Percentiles rank a stretch among this genome's conserved stretches.
phyloP scores from a whole-genome alignment of 371 early-diverging fungal genomes.

The Actinomortierella wolfii region DNA sequence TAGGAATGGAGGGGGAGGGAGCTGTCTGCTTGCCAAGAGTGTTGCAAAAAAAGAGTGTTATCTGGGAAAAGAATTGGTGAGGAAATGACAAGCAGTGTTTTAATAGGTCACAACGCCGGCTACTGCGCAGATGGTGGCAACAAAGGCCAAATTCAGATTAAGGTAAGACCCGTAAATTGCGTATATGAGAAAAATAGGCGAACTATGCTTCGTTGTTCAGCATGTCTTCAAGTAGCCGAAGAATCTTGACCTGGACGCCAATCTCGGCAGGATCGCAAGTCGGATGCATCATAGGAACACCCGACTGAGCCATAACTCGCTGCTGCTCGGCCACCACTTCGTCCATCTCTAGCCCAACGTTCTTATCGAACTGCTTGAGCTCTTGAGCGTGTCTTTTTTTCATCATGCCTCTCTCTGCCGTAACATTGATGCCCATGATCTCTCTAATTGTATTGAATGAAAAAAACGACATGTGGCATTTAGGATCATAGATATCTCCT shows the following conservation, averaged over 20 bases:
- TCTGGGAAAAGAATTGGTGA: too few species aligned
- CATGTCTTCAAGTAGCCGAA: conserved; percentile 40
- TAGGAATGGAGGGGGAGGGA: neutral
- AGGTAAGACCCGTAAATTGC: too few species aligned
- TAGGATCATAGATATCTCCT: neutral
- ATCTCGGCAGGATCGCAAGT: conserved; percentile 26
- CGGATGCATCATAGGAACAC: conserved; percentile 20
- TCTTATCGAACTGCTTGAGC: conserved; percentile 29
- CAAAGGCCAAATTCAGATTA: too few species aligned
- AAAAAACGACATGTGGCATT: neutral
- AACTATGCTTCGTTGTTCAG: too few species aligned
- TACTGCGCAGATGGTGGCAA: too few species aligned
- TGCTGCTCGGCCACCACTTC: conserved; percentile 15
- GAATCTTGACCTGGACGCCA: conserved; percentile 23
- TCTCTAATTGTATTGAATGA: conserved; percentile 11
- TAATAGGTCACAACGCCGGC: too few species aligned
- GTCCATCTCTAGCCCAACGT: conserved; percentile 22
- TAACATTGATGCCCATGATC: conserved; percentile 33
- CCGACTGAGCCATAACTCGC: conserved; percentile 10
- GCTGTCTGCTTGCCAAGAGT: too few species aligned
- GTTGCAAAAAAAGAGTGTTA: too few species aligned
- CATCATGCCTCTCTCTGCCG: conserved; percentile 6
- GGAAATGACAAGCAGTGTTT: too few species aligned
- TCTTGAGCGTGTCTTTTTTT: conserved; percentile 16
- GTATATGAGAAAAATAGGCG: too few species aligned